Evolutionary conservation across 495 filamentous ascomycete genomes (phyloP), one percentile per base, ranked within the genome.

Genomic region (Podospora pseudocomata): DNA sequence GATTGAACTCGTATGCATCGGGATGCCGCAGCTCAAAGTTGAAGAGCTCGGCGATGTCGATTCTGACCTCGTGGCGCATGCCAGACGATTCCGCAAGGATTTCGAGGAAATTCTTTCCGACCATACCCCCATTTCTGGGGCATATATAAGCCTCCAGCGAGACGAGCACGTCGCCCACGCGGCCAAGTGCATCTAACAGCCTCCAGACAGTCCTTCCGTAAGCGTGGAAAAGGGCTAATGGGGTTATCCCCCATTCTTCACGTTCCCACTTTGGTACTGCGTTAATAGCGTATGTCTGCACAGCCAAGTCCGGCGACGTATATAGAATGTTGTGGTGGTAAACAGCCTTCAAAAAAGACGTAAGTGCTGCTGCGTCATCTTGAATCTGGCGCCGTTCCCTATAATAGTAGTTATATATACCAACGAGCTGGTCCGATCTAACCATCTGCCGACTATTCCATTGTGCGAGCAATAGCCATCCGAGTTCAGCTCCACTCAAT

Each of bases 401-500:
- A 2, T 18, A 5, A n/a, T 58, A 58, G n/a, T 19, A 58, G 3
- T 58, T 58, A 26, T 20, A 26, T 9, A 58, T 18, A 19, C 23
- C n/a, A 19, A 9, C 15, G 18, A 58, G n/a, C 20, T 4, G n/a
- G 39, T 23, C 11, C 0, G 55, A 26, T 26, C n/a, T 32, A 30
- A 76, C 57, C 39, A 73, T 73, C 13, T 71, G 65, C 16, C 73
- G 72, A 32, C 74, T 79, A 9, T 19, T 19, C 77, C 77, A 78
- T 34, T 78, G 76, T 6, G 65, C 60, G 11, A 76, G 9, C 5
- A 76, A 55, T 65, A 79, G 57, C 28, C 67, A 71, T 64, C 67
- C 76, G 27, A 78, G 26, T 23, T 76, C 74, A 2, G 62, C 54
- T 15, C 34, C 44, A 11, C 44, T 63, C 49, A 79, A 15, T 1